Evolutionary conservation across 2,329 filamentous ascomycete genomes (phyloP).

Genomic region (Cadophora gregata): DNA sequence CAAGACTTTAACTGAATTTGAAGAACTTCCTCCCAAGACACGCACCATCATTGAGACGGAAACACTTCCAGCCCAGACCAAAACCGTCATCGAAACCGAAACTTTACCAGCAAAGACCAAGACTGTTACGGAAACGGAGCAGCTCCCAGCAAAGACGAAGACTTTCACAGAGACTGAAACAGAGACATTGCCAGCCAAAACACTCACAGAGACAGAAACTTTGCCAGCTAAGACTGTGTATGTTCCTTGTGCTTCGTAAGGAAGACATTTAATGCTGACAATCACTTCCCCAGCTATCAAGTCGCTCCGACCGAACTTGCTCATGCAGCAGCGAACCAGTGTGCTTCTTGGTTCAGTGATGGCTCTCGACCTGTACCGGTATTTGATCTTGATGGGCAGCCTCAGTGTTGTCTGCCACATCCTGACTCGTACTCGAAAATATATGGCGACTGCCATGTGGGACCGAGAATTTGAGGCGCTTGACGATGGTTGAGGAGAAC

Average conservation of each 20-base stretch:
- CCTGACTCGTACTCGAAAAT: not conserved
- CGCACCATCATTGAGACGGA: not conserved
- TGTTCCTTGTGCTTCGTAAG: not conserved
- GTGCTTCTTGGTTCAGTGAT: not conserved
- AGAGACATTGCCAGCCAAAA: not conserved
- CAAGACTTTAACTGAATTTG: not conserved
- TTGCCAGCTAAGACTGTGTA: constrained; percentile 4
- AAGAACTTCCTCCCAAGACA: not conserved
- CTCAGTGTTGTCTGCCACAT: not conserved
- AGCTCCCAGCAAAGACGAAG: not conserved
- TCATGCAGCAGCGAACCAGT: not conserved
- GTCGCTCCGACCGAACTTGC: not conserved
- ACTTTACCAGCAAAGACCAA: not conserved
- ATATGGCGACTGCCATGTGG: not conserved
- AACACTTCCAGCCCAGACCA: not conserved
- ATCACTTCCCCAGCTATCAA: not conserved
- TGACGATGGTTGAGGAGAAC: no score
- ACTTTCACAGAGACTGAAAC: not conserved
- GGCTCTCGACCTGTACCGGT: not conserved
- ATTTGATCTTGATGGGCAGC: not conserved
- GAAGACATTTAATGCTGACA: not conserved
- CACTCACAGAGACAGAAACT: not conserved
- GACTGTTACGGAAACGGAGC: not conserved
- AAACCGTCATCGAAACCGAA: not conserved
- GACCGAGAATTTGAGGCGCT: not conserved